A percentile compares a stretch with the other conserved stretches of the same genome.
Conservation (phyloP, 345 rosid species). For the Salix arbutifolia region DNA sequence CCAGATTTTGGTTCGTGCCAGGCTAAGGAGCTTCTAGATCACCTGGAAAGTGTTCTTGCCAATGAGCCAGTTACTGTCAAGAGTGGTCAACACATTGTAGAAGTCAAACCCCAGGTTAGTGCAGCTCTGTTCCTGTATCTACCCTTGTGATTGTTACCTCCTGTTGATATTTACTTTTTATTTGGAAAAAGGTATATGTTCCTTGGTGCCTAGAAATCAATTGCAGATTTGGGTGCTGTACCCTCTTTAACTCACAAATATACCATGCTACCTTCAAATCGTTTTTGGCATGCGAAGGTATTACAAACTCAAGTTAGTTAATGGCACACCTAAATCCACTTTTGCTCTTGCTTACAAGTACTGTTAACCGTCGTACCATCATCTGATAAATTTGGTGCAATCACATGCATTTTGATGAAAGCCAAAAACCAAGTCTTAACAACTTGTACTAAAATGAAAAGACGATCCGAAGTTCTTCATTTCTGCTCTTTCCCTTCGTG, state of each 20-base stretch:
- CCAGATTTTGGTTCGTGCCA: conserved; percentile 97
- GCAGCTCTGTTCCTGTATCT: not conserved
- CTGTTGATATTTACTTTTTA: not conserved
- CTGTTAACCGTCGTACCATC: not conserved
- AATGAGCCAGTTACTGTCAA: conserved; percentile 92
- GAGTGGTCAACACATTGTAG: conserved; percentile 80
- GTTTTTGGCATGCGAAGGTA: too few species aligned
- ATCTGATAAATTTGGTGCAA: not conserved
- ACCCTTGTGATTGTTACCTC: not conserved
- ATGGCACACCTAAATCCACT: not conserved
- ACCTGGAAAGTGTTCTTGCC: conserved; percentile 84
- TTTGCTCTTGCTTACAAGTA: not conserved
- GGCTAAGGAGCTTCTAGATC: conserved; percentile 95
- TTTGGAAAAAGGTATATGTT: not conserved
- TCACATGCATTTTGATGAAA: not conserved
- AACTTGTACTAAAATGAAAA: not conserved
- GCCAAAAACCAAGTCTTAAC: not conserved
- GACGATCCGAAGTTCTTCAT: not conserved
- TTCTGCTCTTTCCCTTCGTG: not conserved
- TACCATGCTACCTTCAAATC: not conserved
- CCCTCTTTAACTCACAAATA: not conserved
- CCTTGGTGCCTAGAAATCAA: not conserved
- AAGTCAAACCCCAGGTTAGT: conserved; percentile 96
- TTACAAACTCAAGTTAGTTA: not conserved
- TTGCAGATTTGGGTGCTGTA: not conserved